Conservation (phyloP, 148 eudicot genomes). For the Vaccinium macrocarpon region DNA sequence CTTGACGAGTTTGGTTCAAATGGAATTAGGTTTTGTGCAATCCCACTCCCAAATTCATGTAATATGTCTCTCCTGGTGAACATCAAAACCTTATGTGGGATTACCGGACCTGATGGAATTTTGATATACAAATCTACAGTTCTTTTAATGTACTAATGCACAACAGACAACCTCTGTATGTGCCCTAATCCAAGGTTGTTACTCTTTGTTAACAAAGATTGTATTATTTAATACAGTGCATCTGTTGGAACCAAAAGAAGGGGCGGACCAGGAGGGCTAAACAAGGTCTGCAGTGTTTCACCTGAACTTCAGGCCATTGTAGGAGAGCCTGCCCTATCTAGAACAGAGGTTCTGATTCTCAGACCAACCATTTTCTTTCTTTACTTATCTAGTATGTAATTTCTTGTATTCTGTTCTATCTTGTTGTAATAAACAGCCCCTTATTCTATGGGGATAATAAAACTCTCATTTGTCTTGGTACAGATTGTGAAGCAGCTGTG, state of each 20-base stretch:
- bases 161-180: not conserved
- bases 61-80: not conserved
- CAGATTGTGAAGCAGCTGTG: slow-evolving; percentile 98
- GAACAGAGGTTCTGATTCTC: slow-evolving; percentile 65
- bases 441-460: not conserved
- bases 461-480: slow-evolving; percentile 10
- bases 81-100: not conserved
- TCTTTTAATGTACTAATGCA: not conserved
- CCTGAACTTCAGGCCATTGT: slow-evolving; percentile 83
- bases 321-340: slow-evolving; percentile 79
- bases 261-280: slow-evolving; percentile 92
- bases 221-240: slow-evolving; percentile 35
- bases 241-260: slow-evolving; percentile 64
- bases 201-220: not conserved
- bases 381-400: not conserved
- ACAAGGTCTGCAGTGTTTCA: slow-evolving; percentile 83
- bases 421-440: not conserved
- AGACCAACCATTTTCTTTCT: not conserved
- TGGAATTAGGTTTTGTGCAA: not conserved
- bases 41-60: not conserved
- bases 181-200: not conserved
- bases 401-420: slow-evolving; percentile 8
- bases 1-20: not conserved
- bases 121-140: not conserved
- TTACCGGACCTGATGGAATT: not conserved